These are phyloP conservation scores for Glutinoglossum americanum DNA, from an alignment of 495 filamentous ascomycete species.

Conservation along the genomic window DNA sequence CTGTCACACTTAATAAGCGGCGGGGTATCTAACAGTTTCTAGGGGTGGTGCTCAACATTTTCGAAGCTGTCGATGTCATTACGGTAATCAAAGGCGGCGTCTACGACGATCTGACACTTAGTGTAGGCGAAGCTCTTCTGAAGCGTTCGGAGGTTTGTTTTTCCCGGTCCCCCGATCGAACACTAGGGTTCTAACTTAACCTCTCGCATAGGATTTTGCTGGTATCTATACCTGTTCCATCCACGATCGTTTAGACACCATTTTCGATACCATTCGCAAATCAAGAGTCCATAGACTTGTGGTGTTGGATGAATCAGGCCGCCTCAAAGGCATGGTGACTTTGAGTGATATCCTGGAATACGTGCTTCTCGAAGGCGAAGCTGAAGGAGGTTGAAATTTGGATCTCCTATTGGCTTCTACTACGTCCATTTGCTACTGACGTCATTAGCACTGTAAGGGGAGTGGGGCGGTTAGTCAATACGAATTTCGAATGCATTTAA, in stretches of 20 bases:
- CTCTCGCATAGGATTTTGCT: constrained; percentile 50
- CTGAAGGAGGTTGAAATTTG: constrained; percentile 22
- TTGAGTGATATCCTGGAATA: constrained; percentile 95
- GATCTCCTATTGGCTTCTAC: not conserved
- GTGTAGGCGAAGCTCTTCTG: constrained; percentile 73
- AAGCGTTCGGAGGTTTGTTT: constrained; percentile 51
- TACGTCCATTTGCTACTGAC: not conserved
- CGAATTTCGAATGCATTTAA: not conserved
- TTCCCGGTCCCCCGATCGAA: not conserved
- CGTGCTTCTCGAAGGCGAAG: constrained; percentile 70
- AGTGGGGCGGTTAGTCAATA: not conserved
- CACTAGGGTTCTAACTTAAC: not conserved
- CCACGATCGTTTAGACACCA: constrained; percentile 78
- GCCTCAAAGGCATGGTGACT: constrained; percentile 73
- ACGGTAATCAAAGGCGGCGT: constrained; percentile 80
- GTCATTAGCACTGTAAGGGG: not conserved
- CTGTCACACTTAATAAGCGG: not conserved
- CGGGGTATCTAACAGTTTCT: constrained; percentile 1
- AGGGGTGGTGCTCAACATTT: constrained; percentile 79
- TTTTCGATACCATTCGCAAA: constrained; percentile 91
- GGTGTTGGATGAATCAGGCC: constrained; percentile 72
- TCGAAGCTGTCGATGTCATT: constrained; percentile 95
- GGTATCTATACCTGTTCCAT: constrained; percentile 92
- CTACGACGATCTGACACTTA: constrained; percentile 75
- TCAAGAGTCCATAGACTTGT: constrained; percentile 84